These are phyloP conservation scores for Phallus indusiatus DNA, from an alignment of 768 basidiomycete species.

Conservation along the genomic window DNA sequence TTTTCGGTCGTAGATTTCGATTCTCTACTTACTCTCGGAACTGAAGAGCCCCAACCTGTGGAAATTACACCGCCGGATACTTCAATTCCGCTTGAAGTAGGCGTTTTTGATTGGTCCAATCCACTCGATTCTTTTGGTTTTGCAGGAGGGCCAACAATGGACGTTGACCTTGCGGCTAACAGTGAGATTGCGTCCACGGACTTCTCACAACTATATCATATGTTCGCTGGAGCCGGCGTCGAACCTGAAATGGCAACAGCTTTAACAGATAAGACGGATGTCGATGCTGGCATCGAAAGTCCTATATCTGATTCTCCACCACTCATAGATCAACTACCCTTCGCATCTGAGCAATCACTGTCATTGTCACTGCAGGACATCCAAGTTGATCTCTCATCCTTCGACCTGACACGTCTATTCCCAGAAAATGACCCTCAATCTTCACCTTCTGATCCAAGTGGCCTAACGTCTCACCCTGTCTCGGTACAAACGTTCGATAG, in stretches of 20 bases:
- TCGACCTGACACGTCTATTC: background rate
- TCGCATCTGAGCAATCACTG: background rate
- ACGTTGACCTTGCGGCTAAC: background rate
- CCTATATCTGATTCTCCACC: background rate
- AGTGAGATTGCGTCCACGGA: background rate
- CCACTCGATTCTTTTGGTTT: background rate
- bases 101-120: constrained; percentile 3
- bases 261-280: background rate
- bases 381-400: background rate
- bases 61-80: background rate
- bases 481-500: background rate
- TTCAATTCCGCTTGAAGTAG: constrained; percentile 4
- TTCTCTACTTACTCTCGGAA: background rate
- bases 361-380: background rate
- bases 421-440: background rate
- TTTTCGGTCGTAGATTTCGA: background rate
- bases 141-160: background rate
- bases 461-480: background rate
- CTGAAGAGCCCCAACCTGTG: background rate
- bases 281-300: background rate
- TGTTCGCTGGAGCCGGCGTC: background rate
- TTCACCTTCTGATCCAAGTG: background rate
- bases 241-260: background rate
- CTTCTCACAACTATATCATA: background rate
- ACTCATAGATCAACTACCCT: background rate